Conservation (phyloP, 352 stramenopile species). For the Phytophthora meadii region DNA sequence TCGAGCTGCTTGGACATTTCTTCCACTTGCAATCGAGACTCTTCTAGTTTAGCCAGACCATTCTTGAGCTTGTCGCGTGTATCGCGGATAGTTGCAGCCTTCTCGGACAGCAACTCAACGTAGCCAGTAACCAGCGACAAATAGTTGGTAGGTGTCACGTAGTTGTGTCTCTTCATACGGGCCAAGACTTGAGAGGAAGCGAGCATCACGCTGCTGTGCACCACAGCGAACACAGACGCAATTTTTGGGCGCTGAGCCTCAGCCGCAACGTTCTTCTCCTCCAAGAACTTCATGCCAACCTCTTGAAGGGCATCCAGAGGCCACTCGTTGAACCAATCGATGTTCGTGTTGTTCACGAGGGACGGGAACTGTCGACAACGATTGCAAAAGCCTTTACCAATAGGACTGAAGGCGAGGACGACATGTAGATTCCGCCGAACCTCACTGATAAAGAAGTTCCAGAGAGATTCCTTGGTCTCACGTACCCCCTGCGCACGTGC, state of each 20-base stretch:
- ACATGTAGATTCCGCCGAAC: constrained; percentile 92
- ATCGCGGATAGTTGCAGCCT: constrained; percentile 74
- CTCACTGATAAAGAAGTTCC: constrained; percentile 94
- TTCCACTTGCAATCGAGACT: constrained; percentile 83
- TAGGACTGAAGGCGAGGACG: constrained; percentile 93
- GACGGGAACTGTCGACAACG: constrained; percentile 91
- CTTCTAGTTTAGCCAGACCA: constrained; percentile 83
- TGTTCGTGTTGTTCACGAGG: constrained; percentile 95
- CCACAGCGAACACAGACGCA: constrained; percentile 87
- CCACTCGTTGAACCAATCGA: constrained; percentile 95
- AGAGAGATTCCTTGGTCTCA: constrained; percentile 91
- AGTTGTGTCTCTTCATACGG: constrained; percentile 94
- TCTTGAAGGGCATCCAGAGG: constrained; percentile 92
- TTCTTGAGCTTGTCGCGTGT: constrained; percentile 87
- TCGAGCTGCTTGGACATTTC: constrained; percentile 89
- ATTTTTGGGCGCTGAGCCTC: constrained; percentile 85
- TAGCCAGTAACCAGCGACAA: constrained; percentile 94
- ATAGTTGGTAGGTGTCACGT: constrained; percentile 95
- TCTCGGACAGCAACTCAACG: constrained; percentile 81
- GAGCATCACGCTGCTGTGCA: constrained; percentile 89
- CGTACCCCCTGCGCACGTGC: constrained; percentile 77
- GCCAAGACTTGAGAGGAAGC: constrained; percentile 84
- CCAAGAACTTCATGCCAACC: constrained; percentile 93
- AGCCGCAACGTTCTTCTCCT: constrained; percentile 83
- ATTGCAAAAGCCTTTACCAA: constrained; percentile 89